These are phyloP conservation scores for Polyplosphaeria fusca DNA, from an alignment of 495 filamentous ascomycete species.

Conservation along the genomic window DNA sequence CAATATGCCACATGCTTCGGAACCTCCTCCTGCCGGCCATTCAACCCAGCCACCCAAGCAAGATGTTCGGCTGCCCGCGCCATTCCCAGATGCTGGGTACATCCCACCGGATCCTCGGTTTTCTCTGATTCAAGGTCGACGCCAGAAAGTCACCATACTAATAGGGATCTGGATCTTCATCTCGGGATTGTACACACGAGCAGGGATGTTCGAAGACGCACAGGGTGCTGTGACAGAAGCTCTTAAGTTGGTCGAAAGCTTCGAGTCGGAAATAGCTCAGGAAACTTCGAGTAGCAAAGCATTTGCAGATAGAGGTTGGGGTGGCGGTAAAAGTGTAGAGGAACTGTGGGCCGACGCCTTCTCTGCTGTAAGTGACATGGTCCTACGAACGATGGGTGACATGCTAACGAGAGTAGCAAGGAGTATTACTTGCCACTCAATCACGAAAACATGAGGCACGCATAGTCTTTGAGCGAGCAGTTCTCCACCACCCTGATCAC, in stretches of 20 bases:
- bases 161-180: constrained; percentile 88
- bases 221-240: constrained; percentile 78
- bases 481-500: constrained; percentile 72
- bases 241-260: constrained; percentile 55
- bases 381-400: constrained; percentile 37
- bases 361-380: constrained; percentile 56
- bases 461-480: constrained; percentile 71
- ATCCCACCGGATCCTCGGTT: constrained; percentile 33
- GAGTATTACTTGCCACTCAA: constrained; percentile 61
- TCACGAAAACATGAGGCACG: constrained; percentile 63
- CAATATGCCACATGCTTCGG: constrained; percentile 47
- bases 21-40: constrained; percentile 49
- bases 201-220: constrained; percentile 72
- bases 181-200: constrained; percentile 78
- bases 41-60: constrained; percentile 50
- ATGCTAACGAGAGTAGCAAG: constrained; percentile 59
- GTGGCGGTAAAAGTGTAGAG: constrained; percentile 68
- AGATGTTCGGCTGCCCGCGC: constrained; percentile 50
- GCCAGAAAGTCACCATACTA: constrained; percentile 49
- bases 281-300: constrained; percentile 48
- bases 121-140: constrained; percentile 35
- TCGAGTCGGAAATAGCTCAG: constrained; percentile 55
- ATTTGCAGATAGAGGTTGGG: constrained; percentile 66
- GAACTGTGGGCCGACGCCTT: constrained; percentile 78
- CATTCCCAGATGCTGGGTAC: constrained; percentile 37